Evolutionary conservation across 2,329 filamentous ascomycete species (phyloP), one percentile per base, ranked within the genome.

Genomic region (Aspergillus spinulosporus): DNA sequence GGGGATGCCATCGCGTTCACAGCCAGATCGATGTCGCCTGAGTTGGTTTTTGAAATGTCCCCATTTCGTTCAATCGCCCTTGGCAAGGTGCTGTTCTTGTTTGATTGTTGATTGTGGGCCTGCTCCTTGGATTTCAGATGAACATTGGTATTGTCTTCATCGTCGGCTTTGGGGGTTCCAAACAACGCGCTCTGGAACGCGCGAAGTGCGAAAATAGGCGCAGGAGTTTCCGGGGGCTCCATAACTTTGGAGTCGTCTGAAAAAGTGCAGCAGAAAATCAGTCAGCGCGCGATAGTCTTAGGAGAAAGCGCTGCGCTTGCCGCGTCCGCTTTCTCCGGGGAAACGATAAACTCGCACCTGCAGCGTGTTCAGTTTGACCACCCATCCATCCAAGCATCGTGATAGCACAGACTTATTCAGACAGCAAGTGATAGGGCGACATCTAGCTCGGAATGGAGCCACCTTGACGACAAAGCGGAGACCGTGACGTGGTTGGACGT

Each of bases 101-200:
- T 61, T 46, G 48, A 59, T 45, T 64, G 65, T 32, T 63, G 64
- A 50, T 42, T 59, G 40, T 59, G 36, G 31, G 43, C 28, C 39
- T 56, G 64, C 44, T 57, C 49, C 9, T 62, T 64, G 49, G 55
- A 59, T 21, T 59, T 58, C 5, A 56, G 44, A 4, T 53, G 57
- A 59, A 36, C 52, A 37, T 66, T 64, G 40, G 59, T 66, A 28
- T 64, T 60, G 7, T 71, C 65, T 11, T 73, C 72, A 31, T 82
- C 76, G 40, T 79, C 75, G 8, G 79, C 79, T 21, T 80, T 80
- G 11, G 85, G 85, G 0, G 85, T 87, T 28, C 84, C 84, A 71
- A 86, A 87, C 54, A 88, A 72, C 43, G 84, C 82, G 59, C 84
- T 83, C 64, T 84, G 85, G 71, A 88, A 85, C 12, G 86, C 86